These are phyloP conservation scores for Clonostachys chloroleuca DNA, from an alignment of 2,329 filamentous ascomycete species.

Conservation along the genomic window DNA sequence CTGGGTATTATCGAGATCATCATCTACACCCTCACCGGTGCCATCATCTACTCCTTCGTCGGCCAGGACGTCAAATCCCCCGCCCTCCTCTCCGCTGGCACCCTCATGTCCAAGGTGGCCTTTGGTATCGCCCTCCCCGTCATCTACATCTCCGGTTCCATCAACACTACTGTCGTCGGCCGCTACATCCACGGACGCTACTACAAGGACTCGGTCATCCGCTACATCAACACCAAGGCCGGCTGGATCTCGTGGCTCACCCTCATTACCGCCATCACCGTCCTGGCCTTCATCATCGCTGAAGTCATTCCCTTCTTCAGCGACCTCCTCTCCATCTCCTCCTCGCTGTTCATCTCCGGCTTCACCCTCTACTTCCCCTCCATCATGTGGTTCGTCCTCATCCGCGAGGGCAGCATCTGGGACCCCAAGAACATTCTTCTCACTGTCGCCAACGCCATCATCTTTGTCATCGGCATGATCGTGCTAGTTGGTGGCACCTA, in stretches of 20 bases:
- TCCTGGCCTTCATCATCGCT: conserved; percentile 66
- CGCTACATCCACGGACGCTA: conserved; percentile 40
- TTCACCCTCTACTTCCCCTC: conserved; percentile 37
- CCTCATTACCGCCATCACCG: conserved; percentile 54
- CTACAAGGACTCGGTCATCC: conserved; percentile 35
- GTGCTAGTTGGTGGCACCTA: conserved; percentile 25
- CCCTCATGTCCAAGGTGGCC: conserved; percentile 57
- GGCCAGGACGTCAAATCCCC: conserved; percentile 61
- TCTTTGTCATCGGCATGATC: conserved; percentile 21
- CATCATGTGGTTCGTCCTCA: conserved; percentile 36
- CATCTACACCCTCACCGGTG: conserved; percentile 64
- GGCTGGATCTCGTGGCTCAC: conserved; percentile 52
- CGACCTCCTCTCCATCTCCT: conserved; percentile 54
- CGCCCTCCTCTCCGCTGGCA: conserved; percentile 61
- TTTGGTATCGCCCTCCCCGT: conserved; percentile 69
- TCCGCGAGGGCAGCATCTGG: conserved; percentile 20
- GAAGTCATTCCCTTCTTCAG: conserved; percentile 71
- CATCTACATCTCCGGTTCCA: conserved; percentile 70
- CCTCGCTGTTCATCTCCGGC: conserved; percentile 43
- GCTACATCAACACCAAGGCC: conserved; percentile 41
- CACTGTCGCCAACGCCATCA: conserved; percentile 14
- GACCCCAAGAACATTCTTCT: conserved; percentile 18
- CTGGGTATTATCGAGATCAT: conserved; percentile 58
- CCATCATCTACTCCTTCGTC: conserved; percentile 66
- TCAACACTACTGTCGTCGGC: conserved; percentile 49